These are phyloP conservation scores for Triticum timopheevii DNA, from an alignment of 176 grass and related monocot species.

Conservation along the genomic window DNA sequence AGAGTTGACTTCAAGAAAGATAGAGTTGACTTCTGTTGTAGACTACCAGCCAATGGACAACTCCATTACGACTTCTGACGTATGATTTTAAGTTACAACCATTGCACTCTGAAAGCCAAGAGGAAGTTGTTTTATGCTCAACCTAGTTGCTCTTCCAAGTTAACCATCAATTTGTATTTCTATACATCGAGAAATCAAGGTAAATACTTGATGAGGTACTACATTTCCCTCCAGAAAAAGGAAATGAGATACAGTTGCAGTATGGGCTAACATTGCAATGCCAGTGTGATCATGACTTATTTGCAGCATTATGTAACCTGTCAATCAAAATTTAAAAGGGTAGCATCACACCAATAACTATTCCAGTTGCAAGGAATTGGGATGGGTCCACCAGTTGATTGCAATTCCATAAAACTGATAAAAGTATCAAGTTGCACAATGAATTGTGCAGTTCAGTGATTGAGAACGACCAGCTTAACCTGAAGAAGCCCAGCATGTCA, in stretches of 20 bases:
- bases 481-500: not conserved
- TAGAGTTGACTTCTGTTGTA: not conserved
- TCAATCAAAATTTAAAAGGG: slow-evolving; percentile 1
- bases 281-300: not conserved
- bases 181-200: not conserved
- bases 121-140: not conserved
- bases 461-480: slow-evolving; percentile 5
- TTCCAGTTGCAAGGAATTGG: slow-evolving; percentile 20
- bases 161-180: not conserved
- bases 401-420: not conserved
- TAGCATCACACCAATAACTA: not conserved
- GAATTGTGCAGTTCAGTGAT: not conserved
- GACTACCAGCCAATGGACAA: not conserved
- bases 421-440: not conserved
- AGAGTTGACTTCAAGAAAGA: not conserved
- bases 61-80: not conserved
- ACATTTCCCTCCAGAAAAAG: not conserved
- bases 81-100: not conserved
- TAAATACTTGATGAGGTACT: not conserved
- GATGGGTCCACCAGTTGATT: slow-evolving; percentile 7
- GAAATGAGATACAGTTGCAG: not conserved
- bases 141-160: not conserved
- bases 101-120: not conserved
- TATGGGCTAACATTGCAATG: not conserved
- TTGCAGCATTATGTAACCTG: not conserved